These are phyloP conservation scores for Bipolaris gigantea DNA, from an alignment of 2,329 filamentous ascomycete species.

Conservation along the genomic window DNA sequence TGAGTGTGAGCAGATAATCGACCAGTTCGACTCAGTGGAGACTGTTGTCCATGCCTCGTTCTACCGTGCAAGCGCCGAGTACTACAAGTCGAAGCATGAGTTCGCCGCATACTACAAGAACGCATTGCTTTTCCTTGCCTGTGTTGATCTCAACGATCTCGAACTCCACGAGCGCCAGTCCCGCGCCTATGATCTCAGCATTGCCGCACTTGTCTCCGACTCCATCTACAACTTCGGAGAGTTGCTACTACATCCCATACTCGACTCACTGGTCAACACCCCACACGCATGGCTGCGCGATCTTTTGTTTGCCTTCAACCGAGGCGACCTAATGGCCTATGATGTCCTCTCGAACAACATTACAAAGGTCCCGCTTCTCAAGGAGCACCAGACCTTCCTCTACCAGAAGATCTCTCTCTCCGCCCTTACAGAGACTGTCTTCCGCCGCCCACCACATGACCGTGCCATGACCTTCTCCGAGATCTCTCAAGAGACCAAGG, in stretches of 20 bases:
- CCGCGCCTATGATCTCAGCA: constrained; percentile 88
- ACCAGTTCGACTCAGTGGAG: constrained; percentile 92
- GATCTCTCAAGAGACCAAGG: constrained; percentile 90
- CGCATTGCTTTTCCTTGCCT: constrained; percentile 94
- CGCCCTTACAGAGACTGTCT: constrained; percentile 92
- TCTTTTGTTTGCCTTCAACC: constrained; percentile 96
- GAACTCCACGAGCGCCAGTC: constrained; percentile 73
- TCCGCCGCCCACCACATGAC: constrained; percentile 92
- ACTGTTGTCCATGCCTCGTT: constrained; percentile 94
- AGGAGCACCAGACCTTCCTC: constrained; percentile 78
- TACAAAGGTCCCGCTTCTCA: constrained; percentile 74
- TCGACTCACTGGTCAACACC: constrained; percentile 77
- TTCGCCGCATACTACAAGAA: constrained; percentile 98
- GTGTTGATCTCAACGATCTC: constrained; percentile 80
- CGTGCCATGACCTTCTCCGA: constrained; percentile 89
- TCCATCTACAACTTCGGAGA: constrained; percentile 99
- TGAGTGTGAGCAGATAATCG: constrained; percentile 81
- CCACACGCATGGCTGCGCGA: constrained; percentile 87
- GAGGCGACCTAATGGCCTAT: constrained; percentile 86
- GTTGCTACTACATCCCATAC: constrained; percentile 94
- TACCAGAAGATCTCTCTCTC: constrained; percentile 98
- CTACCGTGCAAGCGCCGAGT: constrained; percentile 92
- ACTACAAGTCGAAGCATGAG: constrained; percentile 89
- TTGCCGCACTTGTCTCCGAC: constrained; percentile 89
- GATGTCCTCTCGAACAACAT: constrained; percentile 82